Evolutionary conservation across 805 yeast species (phyloP), one percentile per base, ranked within the genome.

Genomic region (Saccharomycopsis sp.): DNA sequence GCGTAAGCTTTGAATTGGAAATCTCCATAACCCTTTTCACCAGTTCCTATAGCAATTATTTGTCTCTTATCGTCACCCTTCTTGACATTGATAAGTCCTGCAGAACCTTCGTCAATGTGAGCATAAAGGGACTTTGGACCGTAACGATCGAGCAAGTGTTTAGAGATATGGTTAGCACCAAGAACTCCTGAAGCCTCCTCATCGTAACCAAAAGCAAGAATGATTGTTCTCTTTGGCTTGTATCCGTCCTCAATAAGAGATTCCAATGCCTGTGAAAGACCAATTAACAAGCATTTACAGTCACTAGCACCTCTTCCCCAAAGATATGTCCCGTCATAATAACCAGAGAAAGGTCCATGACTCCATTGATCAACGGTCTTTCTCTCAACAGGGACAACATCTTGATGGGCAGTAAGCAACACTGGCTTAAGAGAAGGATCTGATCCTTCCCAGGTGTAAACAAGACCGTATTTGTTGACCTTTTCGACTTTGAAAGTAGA

Each of bases 271-370:
- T 87, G 92, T 67, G 88, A 68, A 54, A 85, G 78, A 1, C 84
- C 86, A 61, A 85, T 74, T 54, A 90, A 73, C 41, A 84, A 71
- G 67, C 84, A 84, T 70, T 90, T 90, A 68, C 90, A 85, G 69
- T 90, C 97, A 51, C 78, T 70, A 2, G 88, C 69, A 47, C 97
- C 97, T 65, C 96, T 78, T 1, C 96, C 96, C 79, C 83, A 87
- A 2, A 90, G 64, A 49, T 68, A 71, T 25, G 76, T 73, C 15
- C 89, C 91, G 65, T 89, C 96, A 66, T 74, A 87, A 64, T 78
- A 73, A 15, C 87, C 90, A 17, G 76, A 69, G 59, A 82, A 86
- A 2, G 96, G 96, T 9, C 84, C 84, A 66, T 81, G 75, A 0
- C 72, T 72, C 96, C 96, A 89, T 58, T 80, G 74, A 25, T 67